These are phyloP conservation scores for Taphrina betulina DNA, from an alignment of 1,139 yeast species.

Conservation along the genomic window DNA sequence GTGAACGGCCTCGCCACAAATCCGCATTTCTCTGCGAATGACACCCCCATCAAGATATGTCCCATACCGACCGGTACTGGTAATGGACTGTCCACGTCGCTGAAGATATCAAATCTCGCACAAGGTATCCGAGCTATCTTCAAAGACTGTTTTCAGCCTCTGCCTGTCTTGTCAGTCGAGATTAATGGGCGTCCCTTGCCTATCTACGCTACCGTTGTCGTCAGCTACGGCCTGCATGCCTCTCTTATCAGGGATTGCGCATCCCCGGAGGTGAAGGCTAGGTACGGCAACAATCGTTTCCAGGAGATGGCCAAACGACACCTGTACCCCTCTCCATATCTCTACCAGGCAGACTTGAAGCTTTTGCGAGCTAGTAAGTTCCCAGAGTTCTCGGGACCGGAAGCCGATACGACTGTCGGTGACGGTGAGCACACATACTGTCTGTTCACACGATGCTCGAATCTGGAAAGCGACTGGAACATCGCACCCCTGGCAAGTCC, in stretches of 20 bases:
- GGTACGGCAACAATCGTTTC: slow-evolving; percentile 21
- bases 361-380: not conserved
- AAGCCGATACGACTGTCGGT: not conserved
- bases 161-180: slow-evolving; percentile 21
- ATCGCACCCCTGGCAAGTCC: slow-evolving; percentile 30
- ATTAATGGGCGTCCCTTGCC: not conserved
- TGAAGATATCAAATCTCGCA: slow-evolving; percentile 11
- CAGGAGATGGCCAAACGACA: slow-evolving; percentile 26
- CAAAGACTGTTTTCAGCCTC: slow-evolving; percentile 14
- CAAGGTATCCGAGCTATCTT: slow-evolving; percentile 27
- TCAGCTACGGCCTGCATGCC: slow-evolving; percentile 27
- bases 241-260: slow-evolving; percentile 22
- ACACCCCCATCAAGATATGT: slow-evolving; percentile 17
- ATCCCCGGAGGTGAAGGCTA: slow-evolving; percentile 5
- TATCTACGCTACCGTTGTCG: slow-evolving; percentile 21
- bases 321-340: slow-evolving; percentile 15
- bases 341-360: slow-evolving; percentile 9
- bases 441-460: slow-evolving; percentile 27
- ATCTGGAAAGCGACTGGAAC: slow-evolving; percentile 23
- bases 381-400: slow-evolving; percentile 6
- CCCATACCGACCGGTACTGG: slow-evolving; percentile 25
- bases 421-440: slow-evolving; percentile 16
- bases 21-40: slow-evolving; percentile 8
- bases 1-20: slow-evolving; percentile 26
- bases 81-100: slow-evolving; percentile 19